These are phyloP conservation scores for Kwoniella sp. DNA, from an alignment of 768 basidiomycete species.

Conservation along the genomic window DNA sequence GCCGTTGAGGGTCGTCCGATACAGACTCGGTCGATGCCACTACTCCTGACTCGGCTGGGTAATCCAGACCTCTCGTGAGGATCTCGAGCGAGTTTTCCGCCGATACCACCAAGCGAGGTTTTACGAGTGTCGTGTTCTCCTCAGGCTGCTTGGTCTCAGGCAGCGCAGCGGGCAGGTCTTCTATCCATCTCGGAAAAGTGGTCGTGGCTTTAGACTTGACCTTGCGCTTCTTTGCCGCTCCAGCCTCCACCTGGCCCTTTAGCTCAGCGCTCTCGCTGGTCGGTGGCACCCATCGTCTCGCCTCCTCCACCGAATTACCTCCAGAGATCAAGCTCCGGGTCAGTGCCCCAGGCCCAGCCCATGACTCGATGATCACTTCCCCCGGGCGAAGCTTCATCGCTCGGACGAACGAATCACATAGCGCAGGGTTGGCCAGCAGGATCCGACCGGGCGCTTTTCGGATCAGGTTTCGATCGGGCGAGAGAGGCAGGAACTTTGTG, in stretches of 20 bases:
- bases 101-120: slow-evolving; percentile 23
- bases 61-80: slow-evolving; percentile 5
- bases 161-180: slow-evolving; percentile 6
- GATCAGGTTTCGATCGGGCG: slow-evolving; percentile 11
- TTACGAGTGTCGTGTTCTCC: not conserved
- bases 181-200: slow-evolving; percentile 10
- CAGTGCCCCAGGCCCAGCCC: slow-evolving; percentile 27
- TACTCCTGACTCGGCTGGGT: slow-evolving; percentile 1
- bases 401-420: slow-evolving; percentile 28
- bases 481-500: slow-evolving; percentile 8
- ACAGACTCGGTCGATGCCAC: too few species aligned
- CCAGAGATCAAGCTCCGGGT: slow-evolving; percentile 32
- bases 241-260: not conserved
- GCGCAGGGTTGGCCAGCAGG: slow-evolving; percentile 14
- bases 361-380: slow-evolving; percentile 35
- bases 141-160: not conserved
- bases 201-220: not conserved
- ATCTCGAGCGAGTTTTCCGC: slow-evolving; percentile 10
- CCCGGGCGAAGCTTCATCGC: slow-evolving; percentile 19
- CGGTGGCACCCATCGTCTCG: not conserved
- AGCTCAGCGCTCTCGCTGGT: not conserved
- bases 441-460: slow-evolving; percentile 19
- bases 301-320: slow-evolving; percentile 13
- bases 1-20: too few species aligned
- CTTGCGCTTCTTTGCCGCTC: not conserved